Conservation (phyloP, 1,139 yeast genomes). For the Nadsonia starkeyi-henricii region DNA sequence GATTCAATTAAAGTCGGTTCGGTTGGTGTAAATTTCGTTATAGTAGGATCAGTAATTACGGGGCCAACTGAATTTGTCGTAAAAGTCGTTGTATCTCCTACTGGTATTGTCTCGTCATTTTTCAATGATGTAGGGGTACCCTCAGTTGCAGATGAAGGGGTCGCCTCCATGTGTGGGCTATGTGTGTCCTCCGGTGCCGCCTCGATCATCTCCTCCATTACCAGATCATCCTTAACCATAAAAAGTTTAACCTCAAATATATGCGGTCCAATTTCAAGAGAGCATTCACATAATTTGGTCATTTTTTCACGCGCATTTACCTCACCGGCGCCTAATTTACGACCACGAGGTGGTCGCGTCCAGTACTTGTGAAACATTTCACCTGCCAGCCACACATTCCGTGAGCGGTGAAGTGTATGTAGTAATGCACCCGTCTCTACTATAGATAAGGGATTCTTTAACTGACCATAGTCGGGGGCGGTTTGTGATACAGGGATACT, state of each 20-base stretch:
- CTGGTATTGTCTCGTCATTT: too few species aligned
- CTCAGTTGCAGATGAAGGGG: too few species aligned
- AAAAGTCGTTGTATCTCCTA: too few species aligned
- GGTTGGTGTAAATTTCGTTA: too few species aligned
- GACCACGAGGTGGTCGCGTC: constrained; percentile 45
- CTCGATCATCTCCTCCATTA: constrained; percentile 16
- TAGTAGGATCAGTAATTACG: too few species aligned
- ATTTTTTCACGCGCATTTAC: constrained; percentile 65
- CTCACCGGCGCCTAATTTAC: constrained; percentile 33
- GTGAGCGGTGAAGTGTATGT: constrained; percentile 59
- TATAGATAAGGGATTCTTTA: constrained; percentile 53
- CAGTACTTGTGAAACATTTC: constrained; percentile 72
- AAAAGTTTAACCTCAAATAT: constrained; percentile 61
- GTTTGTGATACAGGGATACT: constrained; percentile 59
- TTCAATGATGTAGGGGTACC: too few species aligned
- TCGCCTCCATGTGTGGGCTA: too few species aligned
- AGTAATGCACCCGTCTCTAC: constrained; percentile 38
- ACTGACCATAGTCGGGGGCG: constrained; percentile 44
- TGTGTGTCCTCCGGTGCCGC: constrained; percentile 4
- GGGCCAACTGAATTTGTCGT: too few species aligned
- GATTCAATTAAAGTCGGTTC: too few species aligned
- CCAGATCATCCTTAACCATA: constrained; percentile 59
- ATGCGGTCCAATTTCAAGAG: constrained; percentile 71
- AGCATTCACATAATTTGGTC: constrained; percentile 76
- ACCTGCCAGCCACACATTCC: constrained; percentile 58